Evolutionary conservation across 2,329 filamentous ascomycete genomes (phyloP), one percentile per base, ranked within the genome.

Genomic region (Ophiostoma ips): DNA sequence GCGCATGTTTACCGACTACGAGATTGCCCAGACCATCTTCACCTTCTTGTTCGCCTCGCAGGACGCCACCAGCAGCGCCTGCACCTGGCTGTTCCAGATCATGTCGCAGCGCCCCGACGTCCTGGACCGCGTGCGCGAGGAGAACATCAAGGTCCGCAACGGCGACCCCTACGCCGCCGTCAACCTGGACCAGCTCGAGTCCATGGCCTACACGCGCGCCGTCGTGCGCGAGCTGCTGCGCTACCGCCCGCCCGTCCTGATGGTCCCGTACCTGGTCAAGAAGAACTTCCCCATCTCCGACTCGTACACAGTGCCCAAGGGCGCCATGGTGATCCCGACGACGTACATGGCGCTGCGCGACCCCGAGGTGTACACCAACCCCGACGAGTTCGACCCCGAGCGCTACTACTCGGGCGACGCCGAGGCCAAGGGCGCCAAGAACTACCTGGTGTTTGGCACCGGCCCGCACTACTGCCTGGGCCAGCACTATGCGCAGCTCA

Each of bases 1-100:
- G 50, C 86, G 90, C 62, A 81, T 86, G 58, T 96, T 95, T 68
- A 81, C 76, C 66, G 86, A 96, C 64, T 84, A 83, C 60, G 89
- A 96, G 68, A 95, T 96, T 61, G 77, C 87, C 51, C 86, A 92
- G 72, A 95, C 90, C 21, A 66, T 96, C 61, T 95, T 95, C 70
- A 94, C 90, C 46, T 95, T 96, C 73, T 75, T 96, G 54, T 96
- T 96, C 68, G 90, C 92, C 54, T 95, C 89, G 3, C 92, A 96
- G 69, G 92, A 98, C 66, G 92, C 92, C 57, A 95, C 92, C 55
- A 92, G 84, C 69, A 94, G 87, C 61, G 90, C 92, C 54, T 81
- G 78, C 60, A 95, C 89, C 49, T 96, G 92, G 88, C 70, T 96
- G 56, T 95, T 95, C 75, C 92, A 98, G 71, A 77, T 87, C 61